phyloP scores from a whole-genome alignment of 176 grass and related monocot species.

The Pontederia crassipes region DNA sequence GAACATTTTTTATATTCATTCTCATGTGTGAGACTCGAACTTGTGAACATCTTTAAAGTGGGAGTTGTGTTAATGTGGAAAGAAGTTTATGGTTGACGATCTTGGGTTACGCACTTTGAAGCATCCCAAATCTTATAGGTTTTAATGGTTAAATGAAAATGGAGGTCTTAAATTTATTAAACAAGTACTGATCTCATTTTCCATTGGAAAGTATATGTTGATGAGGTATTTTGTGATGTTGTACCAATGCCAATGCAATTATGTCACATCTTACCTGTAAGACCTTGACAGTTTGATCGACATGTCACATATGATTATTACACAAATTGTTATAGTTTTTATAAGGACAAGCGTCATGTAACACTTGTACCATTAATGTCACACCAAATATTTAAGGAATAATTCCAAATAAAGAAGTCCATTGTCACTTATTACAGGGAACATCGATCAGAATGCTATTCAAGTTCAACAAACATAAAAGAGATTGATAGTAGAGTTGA shows the following conservation, averaged over 20 bases:
- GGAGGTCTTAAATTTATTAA: too few relatives aligned
- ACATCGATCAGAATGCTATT: too few relatives aligned
- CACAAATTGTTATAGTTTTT: too few relatives aligned
- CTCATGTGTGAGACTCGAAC: not conserved
- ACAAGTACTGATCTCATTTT: too few relatives aligned
- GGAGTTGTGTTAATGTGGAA: not conserved
- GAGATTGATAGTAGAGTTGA: too few relatives aligned
- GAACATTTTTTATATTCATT: not conserved
- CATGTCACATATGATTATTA: too few relatives aligned
- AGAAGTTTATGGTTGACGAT: not conserved
- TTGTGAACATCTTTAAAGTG: not conserved
- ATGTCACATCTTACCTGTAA: too few relatives aligned
- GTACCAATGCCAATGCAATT: not conserved
- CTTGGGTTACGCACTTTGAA: not conserved
- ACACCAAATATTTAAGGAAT: not conserved
- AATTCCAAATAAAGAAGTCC: not conserved
- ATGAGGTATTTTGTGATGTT: slow-evolving; percentile 1
- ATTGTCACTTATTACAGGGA: too few relatives aligned
- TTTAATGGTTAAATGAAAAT: too few relatives aligned
- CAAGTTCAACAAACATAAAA: too few relatives aligned
- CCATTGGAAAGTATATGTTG: too few relatives aligned
- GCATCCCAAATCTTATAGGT: not conserved
- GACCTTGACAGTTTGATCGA: not conserved
- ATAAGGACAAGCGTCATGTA: not conserved
- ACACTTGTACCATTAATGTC: not conserved